Base-by-base conservation (phyloP, 1,139 yeast species). In the Saccharomyces hybrid region DNA sequence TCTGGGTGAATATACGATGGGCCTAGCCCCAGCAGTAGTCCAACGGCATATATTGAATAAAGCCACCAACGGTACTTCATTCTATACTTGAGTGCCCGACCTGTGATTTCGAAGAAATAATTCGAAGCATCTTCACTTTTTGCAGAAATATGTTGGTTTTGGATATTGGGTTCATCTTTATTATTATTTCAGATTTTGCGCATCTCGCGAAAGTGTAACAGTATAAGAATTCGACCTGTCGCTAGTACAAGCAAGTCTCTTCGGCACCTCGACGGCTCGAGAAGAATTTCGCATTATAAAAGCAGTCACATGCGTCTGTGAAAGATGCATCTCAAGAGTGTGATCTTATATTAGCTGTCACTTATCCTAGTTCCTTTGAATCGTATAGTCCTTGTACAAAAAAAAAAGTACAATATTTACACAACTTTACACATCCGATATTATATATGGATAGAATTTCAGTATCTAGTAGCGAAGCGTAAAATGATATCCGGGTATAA, bases 1-100 rank as follows among this genome's bases (percentile, higher is more conserved):
- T 95, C 99, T 0, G 99, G 99, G 63, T 95, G 99, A 51, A 95
- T 84, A 67, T 95, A 95, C 0, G 97, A 88, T 47, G 86, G 79
- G 51, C 86, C 82, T 1, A 87, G 68, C 0, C 88, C 83, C 50
- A 89, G 74, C 31, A 80, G 72, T 44, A 86, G 72, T 70, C 88
- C 87, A 77, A 62, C 69, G 68, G 53, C 44, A 38, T 16, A 38
- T 4, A 38, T 12, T 16, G 5, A 38, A 9, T 38, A 38, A 16
- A 8, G 44, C 44, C 44, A 38, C 44, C 24, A 38, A 2, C 9
- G 44, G 4, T 38, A 38, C 11, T 16, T 16, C 44, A 38, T 38
- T 16, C 3, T 38, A 9, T 11, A 38, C 19, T 16, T 16, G 12
- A 38, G 44, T 8, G 11, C 12, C 44, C 16, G 24, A 5, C 9